Conservation (phyloP, 116 monocot genomes). For the Thalassia testudinum region DNA sequence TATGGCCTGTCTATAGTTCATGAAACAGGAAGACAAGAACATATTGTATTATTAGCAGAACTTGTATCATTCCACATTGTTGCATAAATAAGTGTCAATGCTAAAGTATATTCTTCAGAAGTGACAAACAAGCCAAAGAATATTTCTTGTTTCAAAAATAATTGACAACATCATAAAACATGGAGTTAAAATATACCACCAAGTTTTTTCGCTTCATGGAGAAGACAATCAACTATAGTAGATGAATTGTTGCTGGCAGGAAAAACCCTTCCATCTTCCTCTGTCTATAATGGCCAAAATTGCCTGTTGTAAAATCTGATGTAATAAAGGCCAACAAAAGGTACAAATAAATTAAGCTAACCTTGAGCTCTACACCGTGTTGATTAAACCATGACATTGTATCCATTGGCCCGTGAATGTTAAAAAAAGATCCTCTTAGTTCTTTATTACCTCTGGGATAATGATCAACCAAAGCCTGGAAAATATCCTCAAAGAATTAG, state of each 20-base stretch:
- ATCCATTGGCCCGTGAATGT: conserved; percentile 78
- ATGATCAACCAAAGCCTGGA: conserved; percentile 54
- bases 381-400: conserved; percentile 83
- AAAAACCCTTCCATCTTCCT: conserved; percentile 97
- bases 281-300: conserved; percentile 39
- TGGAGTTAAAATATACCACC: conserved; percentile 33
- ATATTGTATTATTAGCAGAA: too few relatives aligned
- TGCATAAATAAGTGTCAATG: too few relatives aligned
- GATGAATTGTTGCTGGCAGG: conserved; percentile 76
- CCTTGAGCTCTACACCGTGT: conserved; percentile 89
- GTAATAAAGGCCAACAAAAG: background rate
- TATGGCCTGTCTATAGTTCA: too few relatives aligned
- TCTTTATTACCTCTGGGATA: conserved; percentile 94
- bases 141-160: too few relatives aligned
- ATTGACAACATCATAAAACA: too few relatives aligned
- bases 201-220: conserved; percentile 59
- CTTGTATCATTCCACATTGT: too few relatives aligned
- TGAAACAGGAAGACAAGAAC: too few relatives aligned
- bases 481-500: too few relatives aligned
- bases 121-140: too few relatives aligned
- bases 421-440: conserved; percentile 77
- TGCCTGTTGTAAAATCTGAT: conserved; percentile 3
- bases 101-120: too few relatives aligned
- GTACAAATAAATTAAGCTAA: conserved; percentile 5
- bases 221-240: conserved; percentile 83